phyloP scores from a whole-genome alignment of 345 rosid species.

The Dipteronia dyeriana region DNA sequence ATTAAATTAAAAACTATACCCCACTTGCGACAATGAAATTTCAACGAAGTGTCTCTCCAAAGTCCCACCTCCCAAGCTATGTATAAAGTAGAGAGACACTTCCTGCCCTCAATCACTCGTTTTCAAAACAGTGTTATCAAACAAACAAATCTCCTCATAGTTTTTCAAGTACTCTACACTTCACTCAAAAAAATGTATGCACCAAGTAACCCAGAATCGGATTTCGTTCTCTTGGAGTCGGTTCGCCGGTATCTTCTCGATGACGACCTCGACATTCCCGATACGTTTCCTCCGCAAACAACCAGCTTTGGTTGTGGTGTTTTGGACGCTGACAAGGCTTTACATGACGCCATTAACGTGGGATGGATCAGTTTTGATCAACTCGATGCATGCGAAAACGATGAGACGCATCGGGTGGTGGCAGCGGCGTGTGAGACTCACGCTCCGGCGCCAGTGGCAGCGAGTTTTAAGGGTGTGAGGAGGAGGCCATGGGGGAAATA shows the following conservation, averaged over 20 bases:
- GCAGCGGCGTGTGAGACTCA: not conserved
- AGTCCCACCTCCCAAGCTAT: not conserved
- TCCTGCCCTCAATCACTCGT: no score
- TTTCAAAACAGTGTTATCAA: not conserved
- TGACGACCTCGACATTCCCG: constrained; percentile 11
- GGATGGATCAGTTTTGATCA: constrained; percentile 19
- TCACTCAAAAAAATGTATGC: constrained; percentile 20
- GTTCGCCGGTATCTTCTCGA: constrained; percentile 29
- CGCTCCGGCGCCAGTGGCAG: constrained; percentile 7
- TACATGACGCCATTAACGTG: constrained; percentile 19
- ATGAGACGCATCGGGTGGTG: not conserved
- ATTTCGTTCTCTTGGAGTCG: constrained; percentile 28
- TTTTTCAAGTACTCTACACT: not conserved
- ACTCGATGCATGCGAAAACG: not conserved
- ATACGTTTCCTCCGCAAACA: not conserved
- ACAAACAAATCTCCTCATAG: no score
- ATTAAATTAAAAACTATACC: not conserved
- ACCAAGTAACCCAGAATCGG: not conserved
- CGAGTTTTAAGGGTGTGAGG: constrained; percentile 30
- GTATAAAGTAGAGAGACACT: no score
- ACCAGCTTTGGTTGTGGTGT: not conserved
- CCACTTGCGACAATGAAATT: not conserved
- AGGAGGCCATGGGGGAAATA: constrained; percentile 68
- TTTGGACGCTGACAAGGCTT: constrained; percentile 1
- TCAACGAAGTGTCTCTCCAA: not conserved